These are phyloP conservation scores for Pseudocercospora macadamiae DNA, from an alignment of 2,329 filamentous ascomycete genomes.

Conservation along the genomic window DNA sequence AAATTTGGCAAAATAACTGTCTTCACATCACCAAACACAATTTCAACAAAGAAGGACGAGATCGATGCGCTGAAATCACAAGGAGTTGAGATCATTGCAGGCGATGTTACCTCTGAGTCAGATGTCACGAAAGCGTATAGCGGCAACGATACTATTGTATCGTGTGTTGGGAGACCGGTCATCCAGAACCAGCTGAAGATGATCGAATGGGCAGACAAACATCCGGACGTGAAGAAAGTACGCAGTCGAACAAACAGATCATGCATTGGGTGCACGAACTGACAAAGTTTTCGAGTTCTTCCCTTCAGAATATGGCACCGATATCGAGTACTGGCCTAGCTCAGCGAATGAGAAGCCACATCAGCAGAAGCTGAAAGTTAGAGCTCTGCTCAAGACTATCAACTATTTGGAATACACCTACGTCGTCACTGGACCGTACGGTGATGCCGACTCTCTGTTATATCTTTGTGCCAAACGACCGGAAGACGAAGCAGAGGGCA, in stretches of 20 bases:
- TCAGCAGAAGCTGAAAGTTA: constrained; percentile 70
- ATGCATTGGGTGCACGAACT: neutral
- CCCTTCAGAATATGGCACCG: constrained; percentile 69
- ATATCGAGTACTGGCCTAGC: constrained; percentile 61
- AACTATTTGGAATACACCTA: constrained; percentile 64
- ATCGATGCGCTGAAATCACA: constrained; percentile 52
- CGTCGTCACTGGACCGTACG: constrained; percentile 71
- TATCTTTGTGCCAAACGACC: constrained; percentile 55
- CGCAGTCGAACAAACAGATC: neutral
- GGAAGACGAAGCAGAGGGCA: constrained; percentile 51
- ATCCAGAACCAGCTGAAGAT: constrained; percentile 64
- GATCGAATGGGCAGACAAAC: constrained; percentile 61
- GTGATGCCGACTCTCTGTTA: constrained; percentile 52
- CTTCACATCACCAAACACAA: constrained; percentile 58
- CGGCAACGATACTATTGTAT: constrained; percentile 67
- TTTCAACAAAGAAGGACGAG: constrained; percentile 53
- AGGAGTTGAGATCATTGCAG: constrained; percentile 59
- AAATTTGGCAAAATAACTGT: constrained; percentile 57
- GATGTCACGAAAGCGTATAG: constrained; percentile 61
- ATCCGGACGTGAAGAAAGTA: constrained; percentile 56
- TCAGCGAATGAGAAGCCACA: constrained; percentile 67
- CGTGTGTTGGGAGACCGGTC: constrained; percentile 65
- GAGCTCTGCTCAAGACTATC: constrained; percentile 60
- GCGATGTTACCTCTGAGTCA: constrained; percentile 55
- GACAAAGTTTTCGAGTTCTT: constrained; percentile 51